These are phyloP conservation scores for Cryptosporidium felis DNA, from an alignment of 169 alveolate species.

Conservation along the genomic window DNA sequence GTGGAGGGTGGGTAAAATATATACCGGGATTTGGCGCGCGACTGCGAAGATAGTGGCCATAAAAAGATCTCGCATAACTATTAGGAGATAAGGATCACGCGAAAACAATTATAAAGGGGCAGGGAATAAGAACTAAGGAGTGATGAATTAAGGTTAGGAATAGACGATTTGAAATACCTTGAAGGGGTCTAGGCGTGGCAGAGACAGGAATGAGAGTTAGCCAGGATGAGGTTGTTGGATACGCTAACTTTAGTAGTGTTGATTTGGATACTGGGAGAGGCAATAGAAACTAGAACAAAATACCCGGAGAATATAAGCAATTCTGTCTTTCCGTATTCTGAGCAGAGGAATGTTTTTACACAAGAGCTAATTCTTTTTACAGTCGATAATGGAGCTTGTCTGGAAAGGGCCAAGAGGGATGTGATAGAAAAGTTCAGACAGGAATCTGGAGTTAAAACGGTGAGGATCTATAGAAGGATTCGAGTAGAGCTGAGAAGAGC, in stretches of 20 bases:
- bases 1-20: no score
- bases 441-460: background rate
- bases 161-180: no score
- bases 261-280: background rate
- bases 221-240: no score
- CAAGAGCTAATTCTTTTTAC: background rate
- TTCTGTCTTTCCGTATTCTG: constrained; percentile 61
- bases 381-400: constrained; percentile 3
- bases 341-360: constrained; percentile 31
- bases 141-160: background rate
- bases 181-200: no score
- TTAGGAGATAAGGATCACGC: no score
- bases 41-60: no score
- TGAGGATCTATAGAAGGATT: constrained; percentile 47
- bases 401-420: constrained; percentile 9
- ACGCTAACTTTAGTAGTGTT: background rate
- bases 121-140: background rate
- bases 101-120: no score
- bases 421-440: background rate
- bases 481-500: constrained; percentile 18
- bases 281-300: background rate
- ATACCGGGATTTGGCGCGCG: no score
- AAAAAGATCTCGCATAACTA: no score
- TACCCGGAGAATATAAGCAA: background rate
- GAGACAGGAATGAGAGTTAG: no score